Percentiles rank a stretch among this genome's conserved stretches.
Conservation (phyloP, 768 basidiomycete species). For the Lentinula guzmanii region DNA sequence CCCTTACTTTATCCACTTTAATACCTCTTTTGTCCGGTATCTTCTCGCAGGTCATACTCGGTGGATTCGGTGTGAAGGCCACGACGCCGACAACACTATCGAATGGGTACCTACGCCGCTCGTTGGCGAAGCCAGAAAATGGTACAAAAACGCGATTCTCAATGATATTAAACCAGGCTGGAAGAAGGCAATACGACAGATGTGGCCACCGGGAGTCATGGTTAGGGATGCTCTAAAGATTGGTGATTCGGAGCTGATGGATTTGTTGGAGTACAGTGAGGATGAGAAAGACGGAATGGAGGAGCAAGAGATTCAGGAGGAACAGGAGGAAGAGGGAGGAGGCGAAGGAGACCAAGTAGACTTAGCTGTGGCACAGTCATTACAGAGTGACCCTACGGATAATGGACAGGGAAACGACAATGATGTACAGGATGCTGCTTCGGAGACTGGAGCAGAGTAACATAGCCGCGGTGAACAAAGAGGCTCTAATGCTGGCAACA, state of each 20-base stretch:
- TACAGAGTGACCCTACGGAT: not conserved
- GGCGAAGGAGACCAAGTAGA: not conserved
- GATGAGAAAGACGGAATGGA: not conserved
- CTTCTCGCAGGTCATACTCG: not conserved
- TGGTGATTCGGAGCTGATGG: not conserved
- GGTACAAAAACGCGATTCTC: not conserved
- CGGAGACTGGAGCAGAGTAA: too few species aligned
- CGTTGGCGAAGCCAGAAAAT: not conserved
- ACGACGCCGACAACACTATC: not conserved
- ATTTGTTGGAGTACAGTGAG: not conserved
- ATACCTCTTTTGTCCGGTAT: too few species aligned
- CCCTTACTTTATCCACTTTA: not conserved
- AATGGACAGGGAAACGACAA: not conserved
- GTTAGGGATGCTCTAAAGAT: not conserved
- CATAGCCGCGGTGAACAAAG: too few species aligned
- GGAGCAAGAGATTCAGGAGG: conserved; percentile 20
- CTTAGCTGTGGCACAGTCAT: not conserved
- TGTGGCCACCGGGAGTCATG: not conserved
- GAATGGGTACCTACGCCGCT: not conserved
- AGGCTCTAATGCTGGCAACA: too few species aligned
- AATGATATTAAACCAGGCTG: not conserved
- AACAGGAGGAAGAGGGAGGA: conserved; percentile 15
- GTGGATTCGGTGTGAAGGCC: not conserved
- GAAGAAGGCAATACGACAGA: not conserved
- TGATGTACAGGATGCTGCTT: not conserved